Conservation (phyloP, 306 rosid species). For the Malus sieversii region DNA sequence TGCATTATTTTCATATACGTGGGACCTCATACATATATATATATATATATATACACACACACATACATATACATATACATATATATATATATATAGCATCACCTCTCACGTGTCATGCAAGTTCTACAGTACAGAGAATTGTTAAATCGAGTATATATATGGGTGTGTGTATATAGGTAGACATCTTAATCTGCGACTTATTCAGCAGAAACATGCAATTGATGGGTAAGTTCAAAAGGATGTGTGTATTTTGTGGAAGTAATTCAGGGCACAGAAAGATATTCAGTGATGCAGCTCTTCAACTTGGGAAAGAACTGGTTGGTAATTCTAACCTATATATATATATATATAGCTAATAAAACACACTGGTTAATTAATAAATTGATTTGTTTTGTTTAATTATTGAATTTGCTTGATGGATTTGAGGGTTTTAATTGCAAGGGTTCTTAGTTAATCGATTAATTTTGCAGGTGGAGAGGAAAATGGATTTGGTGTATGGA, state of each 20-base stretch:
- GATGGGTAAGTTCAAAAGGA: conserved; percentile 12
- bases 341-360: background rate
- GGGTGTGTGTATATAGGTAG: background rate
- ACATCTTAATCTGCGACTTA: background rate
- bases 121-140: background rate
- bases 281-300: conserved; percentile 26
- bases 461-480: conserved; percentile 21
- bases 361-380: background rate
- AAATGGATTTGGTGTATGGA: conserved; percentile 23
- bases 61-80: background rate
- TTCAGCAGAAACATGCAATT: background rate
- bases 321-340: background rate
- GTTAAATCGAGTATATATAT: background rate
- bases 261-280: conserved; percentile 12
- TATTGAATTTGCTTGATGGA: background rate
- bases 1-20: background rate
- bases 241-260: conserved; percentile 25
- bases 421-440: background rate
- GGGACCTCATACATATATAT: background rate
- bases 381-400: background rate
- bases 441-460: background rate
- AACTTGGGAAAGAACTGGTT: conserved; percentile 21
- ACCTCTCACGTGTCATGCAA: conserved; percentile 9
- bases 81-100: background rate
- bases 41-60: background rate